Base-by-base conservation (phyloP, 2,329 filamentous ascomycete species). In the Zarea fungicola region DNA sequence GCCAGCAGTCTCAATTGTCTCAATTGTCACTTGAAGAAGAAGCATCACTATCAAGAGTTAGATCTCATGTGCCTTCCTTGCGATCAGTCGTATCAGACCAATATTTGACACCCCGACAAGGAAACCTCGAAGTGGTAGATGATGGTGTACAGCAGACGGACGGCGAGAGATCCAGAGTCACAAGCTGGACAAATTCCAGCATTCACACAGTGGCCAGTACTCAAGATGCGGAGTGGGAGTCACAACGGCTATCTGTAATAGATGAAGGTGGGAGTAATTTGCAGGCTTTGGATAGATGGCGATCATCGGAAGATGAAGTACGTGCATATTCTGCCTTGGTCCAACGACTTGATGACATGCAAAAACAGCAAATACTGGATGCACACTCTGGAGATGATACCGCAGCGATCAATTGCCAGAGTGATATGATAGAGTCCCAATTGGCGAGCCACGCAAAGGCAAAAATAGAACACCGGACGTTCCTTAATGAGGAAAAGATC, bases 171-270 rank as follows among this genome's bases (percentile, higher is more conserved):
- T 85, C 82, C n/a, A 70, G 84, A 19, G 79, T 87, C 43, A 87
- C 84, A 2, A 89, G 85, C 62, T 89, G 85, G 85, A 78, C 77
- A 5, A 80, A 81, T 52, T 86, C 84, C 0, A 79, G 77, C 1
- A 71, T 74, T 2, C 75, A 75, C 49, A 81, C 77, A 3, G 74
- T 78, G 3, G 65, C 74, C 62, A 51, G 73, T 37, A 65, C 51
- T 16, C 50, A 42, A 5, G 59, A 60, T 48, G 65, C 60, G 2
- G 73, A 78, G 52, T 66, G 75, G 70, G 70, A 79, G 51, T 62
- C 69, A 16, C 76, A 84, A 57, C 74, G 80, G 2, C 65, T 86
- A n/a, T 83, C 81, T 2, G 73, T 83, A 21, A 85, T 86, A 58
- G 78, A 78, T 39, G 83, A 85, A 60, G 72, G 72, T 50, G 73